These are phyloP conservation scores for Ilex asprella DNA, from an alignment of 257 asterid species.

Conservation along the genomic window DNA sequence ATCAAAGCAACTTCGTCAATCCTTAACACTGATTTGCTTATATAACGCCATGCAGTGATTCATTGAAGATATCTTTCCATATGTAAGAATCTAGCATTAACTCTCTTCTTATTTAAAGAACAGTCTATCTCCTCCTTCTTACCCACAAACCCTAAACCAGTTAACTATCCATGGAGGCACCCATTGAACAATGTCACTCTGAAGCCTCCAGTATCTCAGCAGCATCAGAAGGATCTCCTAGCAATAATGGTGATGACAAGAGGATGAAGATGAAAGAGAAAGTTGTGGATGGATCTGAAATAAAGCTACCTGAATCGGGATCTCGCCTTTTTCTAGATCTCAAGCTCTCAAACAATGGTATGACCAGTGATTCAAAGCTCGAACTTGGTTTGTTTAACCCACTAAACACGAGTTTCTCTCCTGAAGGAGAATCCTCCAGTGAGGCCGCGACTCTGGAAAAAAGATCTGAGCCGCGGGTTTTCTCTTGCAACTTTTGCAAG, in stretches of 20 bases:
- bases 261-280: constrained; percentile 12
- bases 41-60: too few relatives aligned
- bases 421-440: constrained; percentile 13
- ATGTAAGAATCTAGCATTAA: too few relatives aligned
- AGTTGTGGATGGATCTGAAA: constrained; percentile 11
- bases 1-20: too few relatives aligned
- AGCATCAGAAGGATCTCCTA: constrained; percentile 30
- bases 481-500: constrained; percentile 52
- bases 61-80: too few relatives aligned
- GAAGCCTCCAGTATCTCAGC: constrained; percentile 42
- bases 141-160: too few relatives aligned
- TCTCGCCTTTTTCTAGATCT: constrained; percentile 29
- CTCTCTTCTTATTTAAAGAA: too few relatives aligned
- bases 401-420: constrained; percentile 3
- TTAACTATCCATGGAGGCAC: background rate
- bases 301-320: constrained; percentile 8
- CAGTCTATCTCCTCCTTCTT: too few relatives aligned
- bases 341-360: constrained; percentile 23
- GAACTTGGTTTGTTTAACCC: constrained; percentile 40
- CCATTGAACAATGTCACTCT: constrained; percentile 26
- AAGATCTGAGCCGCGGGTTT: constrained; percentile 15
- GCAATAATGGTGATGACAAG: background rate
- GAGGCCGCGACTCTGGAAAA: constrained; percentile 13
- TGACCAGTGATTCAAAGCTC: constrained; percentile 16
- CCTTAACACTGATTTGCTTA: too few relatives aligned